These are phyloP conservation scores for Syzygium oleosum DNA, from an alignment of 345 rosid genomes.

Conservation along the genomic window DNA sequence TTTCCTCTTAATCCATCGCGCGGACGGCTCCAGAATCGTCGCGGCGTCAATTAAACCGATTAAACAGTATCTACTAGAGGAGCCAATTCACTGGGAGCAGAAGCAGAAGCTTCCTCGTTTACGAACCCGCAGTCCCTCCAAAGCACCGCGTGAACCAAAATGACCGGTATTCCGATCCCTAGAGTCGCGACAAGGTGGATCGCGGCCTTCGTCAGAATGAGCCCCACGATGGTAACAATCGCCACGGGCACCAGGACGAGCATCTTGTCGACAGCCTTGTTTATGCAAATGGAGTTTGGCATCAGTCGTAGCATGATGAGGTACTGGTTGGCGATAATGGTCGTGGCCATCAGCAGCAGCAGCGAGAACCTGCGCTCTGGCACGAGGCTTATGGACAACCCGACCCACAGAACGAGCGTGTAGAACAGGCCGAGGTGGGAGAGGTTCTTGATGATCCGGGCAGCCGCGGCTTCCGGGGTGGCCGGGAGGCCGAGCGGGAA, in stretches of 20 bases:
- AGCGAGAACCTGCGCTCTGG: conserved; percentile 13
- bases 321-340: conserved; percentile 4
- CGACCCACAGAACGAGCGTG: conserved; percentile 13
- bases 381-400: conserved; percentile 13
- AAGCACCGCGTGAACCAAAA: conserved; percentile 17
- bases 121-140: conserved; percentile 5
- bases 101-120: neutral
- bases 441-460: conserved; percentile 9
- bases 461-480: conserved; percentile 3
- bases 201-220: conserved; percentile 7
- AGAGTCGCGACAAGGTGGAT: conserved; percentile 14
- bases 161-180: conserved; percentile 6
- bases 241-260: conserved; percentile 8
- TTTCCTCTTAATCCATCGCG: neutral
- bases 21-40: neutral
- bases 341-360: conserved; percentile 4
- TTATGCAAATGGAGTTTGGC: neutral
- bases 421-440: conserved; percentile 9
- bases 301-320: conserved; percentile 1
- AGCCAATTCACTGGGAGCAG: neutral
- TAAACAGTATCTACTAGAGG: neutral
- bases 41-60: neutral
- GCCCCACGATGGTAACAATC: neutral
- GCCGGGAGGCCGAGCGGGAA: conserved; percentile 6
- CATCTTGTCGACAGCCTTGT: conserved; percentile 3